phyloP scores from a whole-genome alignment of 2,329 filamentous ascomycete genomes.

The Fusarium xylarioides region DNA sequence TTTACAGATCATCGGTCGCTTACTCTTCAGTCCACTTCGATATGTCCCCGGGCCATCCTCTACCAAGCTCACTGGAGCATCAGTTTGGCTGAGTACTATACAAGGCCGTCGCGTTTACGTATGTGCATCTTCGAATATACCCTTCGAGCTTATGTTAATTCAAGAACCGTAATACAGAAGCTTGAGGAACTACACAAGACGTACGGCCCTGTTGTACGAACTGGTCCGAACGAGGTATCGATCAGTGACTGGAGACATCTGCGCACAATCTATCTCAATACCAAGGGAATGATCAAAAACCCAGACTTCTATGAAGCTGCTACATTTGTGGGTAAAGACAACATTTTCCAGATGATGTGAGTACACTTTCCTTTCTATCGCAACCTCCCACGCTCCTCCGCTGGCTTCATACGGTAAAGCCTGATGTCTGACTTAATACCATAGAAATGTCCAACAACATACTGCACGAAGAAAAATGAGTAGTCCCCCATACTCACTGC shows the following conservation, averaged over 20 bases:
- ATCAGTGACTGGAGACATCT: background rate
- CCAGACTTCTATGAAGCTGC: background rate
- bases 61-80: background rate
- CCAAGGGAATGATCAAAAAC: background rate
- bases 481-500: background rate
- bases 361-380: background rate
- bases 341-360: background rate
- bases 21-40: background rate
- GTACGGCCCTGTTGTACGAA: background rate
- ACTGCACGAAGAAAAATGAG: background rate
- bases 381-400: background rate
- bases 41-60: background rate
- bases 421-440: background rate
- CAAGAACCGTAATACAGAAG: background rate
- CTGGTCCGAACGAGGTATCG: background rate
- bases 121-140: fast-evolving
- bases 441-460: background rate
- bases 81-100: background rate
- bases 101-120: background rate
- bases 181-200: background rate
- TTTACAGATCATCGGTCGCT: background rate
- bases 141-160: background rate
- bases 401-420: fast-evolving
- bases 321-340: background rate
- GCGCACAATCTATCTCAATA: background rate